Percentiles rank a stretch among this genome's conserved stretches.
phyloP scores from a whole-genome alignment of 1,284 basidiomycete species.

The Cryptococcus wingfieldii region DNA sequence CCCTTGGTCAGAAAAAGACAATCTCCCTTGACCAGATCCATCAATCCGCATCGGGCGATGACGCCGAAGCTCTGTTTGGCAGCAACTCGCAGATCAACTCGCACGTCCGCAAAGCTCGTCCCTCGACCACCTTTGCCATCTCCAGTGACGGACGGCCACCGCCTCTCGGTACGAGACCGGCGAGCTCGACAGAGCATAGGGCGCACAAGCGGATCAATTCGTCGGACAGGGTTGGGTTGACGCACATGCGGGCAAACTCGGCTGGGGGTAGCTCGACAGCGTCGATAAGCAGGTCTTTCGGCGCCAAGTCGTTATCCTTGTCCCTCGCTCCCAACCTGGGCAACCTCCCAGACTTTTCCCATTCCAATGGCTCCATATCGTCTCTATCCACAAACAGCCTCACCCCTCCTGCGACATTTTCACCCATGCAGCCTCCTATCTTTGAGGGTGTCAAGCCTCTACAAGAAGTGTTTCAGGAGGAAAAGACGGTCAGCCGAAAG shows the following conservation, averaged over 20 bases:
- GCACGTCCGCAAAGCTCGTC: conserved; percentile 23
- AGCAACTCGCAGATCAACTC: conserved; percentile 15
- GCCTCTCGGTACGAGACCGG: not conserved
- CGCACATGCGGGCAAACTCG: conserved; percentile 6
- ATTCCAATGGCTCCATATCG: conserved; percentile 43
- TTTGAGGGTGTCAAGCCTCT: conserved; percentile 50
- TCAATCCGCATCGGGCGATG: conserved; percentile 16
- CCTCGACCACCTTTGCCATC: conserved; percentile 6
- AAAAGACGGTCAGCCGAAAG: conserved; percentile 39
- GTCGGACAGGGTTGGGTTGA: conserved; percentile 18
- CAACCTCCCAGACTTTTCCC: conserved; percentile 31
- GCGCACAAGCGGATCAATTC: conserved; percentile 33
- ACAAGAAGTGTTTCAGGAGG: conserved; percentile 44
- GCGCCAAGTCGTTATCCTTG: conserved; percentile 46
- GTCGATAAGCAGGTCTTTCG: conserved; percentile 45
- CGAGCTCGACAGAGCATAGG: conserved; percentile 5
- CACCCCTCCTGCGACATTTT: conserved; percentile 36
- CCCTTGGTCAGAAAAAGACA: conserved; percentile 38
- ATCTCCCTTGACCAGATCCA: conserved; percentile 41
- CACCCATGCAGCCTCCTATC: conserved; percentile 37
- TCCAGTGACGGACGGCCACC: not conserved
- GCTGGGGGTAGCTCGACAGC: not conserved
- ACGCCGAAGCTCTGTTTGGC: conserved; percentile 44
- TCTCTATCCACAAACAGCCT: conserved; percentile 28
- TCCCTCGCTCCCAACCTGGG: conserved; percentile 26